phyloP scores from a whole-genome alignment of 306 rosid genomes.

The Quercus alba region DNA sequence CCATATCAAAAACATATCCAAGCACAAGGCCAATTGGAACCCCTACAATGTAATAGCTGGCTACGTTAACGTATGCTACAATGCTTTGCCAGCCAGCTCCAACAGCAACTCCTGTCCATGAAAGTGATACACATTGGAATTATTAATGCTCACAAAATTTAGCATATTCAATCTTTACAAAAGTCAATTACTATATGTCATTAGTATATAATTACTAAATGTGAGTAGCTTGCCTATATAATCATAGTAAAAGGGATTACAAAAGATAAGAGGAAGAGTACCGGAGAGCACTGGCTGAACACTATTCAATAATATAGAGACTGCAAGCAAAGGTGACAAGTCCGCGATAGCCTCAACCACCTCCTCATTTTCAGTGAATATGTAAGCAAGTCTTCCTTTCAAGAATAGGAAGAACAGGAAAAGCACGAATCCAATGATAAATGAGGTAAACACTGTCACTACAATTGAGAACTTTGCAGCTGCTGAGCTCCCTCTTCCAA shows the following conservation, averaged over 20 bases:
- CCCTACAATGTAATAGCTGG: constrained; percentile 47
- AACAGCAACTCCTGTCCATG: constrained; percentile 42
- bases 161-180: no score
- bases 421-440: constrained; percentile 32
- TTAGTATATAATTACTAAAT: no score
- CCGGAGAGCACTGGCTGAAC: constrained; percentile 63
- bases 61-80: constrained; percentile 57
- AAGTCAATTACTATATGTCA: no score
- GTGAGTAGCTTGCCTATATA: no score
- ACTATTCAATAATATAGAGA: constrained; percentile 56
- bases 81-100: constrained; percentile 65
- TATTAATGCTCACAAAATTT: no score
- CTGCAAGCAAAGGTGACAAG: constrained; percentile 44
- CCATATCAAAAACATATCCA: constrained; percentile 27
- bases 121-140: neutral
- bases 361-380: constrained; percentile 37
- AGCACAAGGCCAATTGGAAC: constrained; percentile 48
- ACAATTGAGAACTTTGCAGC: constrained; percentile 45
- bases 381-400: constrained; percentile 36
- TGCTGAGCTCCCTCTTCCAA: constrained; percentile 53
- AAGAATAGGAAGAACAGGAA: constrained; percentile 38
- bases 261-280: neutral
- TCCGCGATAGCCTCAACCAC: constrained; percentile 41
- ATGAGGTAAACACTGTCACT: constrained; percentile 39
- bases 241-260: neutral